Evolutionary conservation across 164 flowering plant genomes (phyloP), one percentile per base, ranked within the genome.

Genomic region (Stephania yunnanensis): DNA sequence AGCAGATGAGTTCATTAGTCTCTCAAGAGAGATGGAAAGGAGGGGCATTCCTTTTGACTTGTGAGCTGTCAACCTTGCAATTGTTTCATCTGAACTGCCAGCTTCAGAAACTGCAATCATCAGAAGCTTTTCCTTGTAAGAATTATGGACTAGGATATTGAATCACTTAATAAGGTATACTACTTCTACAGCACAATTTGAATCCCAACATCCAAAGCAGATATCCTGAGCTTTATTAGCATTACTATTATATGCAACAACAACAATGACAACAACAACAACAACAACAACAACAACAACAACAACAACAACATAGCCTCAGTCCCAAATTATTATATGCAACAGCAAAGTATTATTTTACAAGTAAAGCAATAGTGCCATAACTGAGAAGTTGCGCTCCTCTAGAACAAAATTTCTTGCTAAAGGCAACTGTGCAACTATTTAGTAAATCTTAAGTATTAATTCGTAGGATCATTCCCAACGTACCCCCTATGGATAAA

Each of bases 1-100:
- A n/a, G 92, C 94, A 78, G 86, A 84, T 63, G 83, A 70, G 50
- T 77, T 84, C 72, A 67, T 77, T 8, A 94, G 86, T 82, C 85
- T 86, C 76, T 74, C 71, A 61, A 94, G 92, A 73, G 90, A 68
- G 75, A 94, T 75, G 25, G 86, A 82, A 36, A 92, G 76, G 11
- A 83, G 76, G 36, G 98, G 97, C 98, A 94, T 88, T 58, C 95
- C 98, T 82, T 90, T 91, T 10, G 92, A 83, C 75, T 90, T 91
- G 70, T 89, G 98, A 80, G 95, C 95, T 68, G 89, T 81, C 76
- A 94, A 81, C 76, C 85, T 91, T 61, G 92, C 97, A 82, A 29
- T 46, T 25, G 71, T 70, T 66, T 83, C 87, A 80, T 87, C 96
- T 90, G 85, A 69, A 70, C 75, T 30, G 73, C 15, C 15, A 75